Conservation (phyloP, 495 filamentous ascomycete genomes). For the Cudoniella acicularis region DNA sequence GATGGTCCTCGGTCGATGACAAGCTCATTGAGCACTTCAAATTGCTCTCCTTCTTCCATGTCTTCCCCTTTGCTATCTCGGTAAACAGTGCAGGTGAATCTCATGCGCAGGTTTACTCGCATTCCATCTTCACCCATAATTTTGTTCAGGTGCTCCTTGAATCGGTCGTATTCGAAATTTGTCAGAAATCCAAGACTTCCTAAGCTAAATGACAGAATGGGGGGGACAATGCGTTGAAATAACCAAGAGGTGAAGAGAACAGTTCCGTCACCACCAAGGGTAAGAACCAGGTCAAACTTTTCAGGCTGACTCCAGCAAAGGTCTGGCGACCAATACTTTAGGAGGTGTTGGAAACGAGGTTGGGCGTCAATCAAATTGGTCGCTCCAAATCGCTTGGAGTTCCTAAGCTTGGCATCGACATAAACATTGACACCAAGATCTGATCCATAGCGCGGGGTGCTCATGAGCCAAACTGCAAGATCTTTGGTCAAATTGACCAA, state of each 20-base stretch:
- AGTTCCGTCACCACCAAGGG: conserved; percentile 92
- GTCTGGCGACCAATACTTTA: conserved; percentile 91
- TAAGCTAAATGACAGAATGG: conserved; percentile 84
- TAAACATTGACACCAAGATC: conserved; percentile 86
- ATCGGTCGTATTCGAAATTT: conserved; percentile 82
- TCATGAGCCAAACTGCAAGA: conserved; percentile 79
- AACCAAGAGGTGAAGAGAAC: conserved; percentile 95
- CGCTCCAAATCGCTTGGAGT: conserved; percentile 83
- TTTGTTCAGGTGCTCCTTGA: conserved; percentile 73
- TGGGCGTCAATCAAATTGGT: conserved; percentile 66
- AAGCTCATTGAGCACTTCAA: conserved; percentile 94
- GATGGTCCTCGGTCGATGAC: conserved; percentile 96
- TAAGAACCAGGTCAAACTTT: conserved; percentile 88
- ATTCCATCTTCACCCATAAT: conserved; percentile 92
- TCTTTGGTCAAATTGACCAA: conserved; percentile 83
- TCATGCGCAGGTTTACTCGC: conserved; percentile 93
- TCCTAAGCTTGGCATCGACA: conserved; percentile 84
- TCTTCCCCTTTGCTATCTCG: conserved; percentile 51
- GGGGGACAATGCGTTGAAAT: conserved; percentile 92
- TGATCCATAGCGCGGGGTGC: conserved; percentile 75
- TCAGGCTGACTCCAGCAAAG: conserved; percentile 88
- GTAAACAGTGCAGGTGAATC: conserved; percentile 94
- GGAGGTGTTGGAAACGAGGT: conserved; percentile 68
- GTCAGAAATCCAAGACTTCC: conserved; percentile 94
- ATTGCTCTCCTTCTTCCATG: conserved; percentile 76